These are phyloP conservation scores for Acer saccharum DNA, from an alignment of 345 rosid genomes.

Conservation along the genomic window DNA sequence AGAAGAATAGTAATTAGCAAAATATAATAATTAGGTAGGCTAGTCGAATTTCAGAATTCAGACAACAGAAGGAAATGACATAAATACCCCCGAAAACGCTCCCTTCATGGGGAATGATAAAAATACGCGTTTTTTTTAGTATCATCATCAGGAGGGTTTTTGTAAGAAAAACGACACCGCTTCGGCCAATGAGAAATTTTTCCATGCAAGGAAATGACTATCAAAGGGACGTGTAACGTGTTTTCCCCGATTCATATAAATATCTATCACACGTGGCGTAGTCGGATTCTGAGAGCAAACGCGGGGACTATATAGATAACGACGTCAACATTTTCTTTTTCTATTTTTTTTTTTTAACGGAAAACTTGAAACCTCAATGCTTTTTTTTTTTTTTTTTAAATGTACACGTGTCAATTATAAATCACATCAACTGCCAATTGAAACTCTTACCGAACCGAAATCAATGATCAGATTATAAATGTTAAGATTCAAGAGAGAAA, in stretches of 20 bases:
- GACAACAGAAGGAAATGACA: not conserved
- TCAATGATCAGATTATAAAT: not conserved
- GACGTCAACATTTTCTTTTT: not conserved
- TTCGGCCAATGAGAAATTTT: not conserved
- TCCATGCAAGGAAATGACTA: not conserved
- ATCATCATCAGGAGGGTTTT: not conserved
- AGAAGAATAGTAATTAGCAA: too few relatives aligned
- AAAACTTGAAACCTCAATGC: not conserved
- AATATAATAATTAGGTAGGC: too few relatives aligned
- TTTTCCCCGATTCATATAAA: conserved; percentile 6
- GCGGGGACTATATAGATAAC: not conserved
- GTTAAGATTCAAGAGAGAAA: not conserved
- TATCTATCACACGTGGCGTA: not conserved
- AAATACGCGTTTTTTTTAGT: not conserved
- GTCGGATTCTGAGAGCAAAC: not conserved
- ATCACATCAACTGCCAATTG: not conserved
- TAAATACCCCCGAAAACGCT: conserved; percentile 8
- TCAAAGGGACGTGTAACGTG: not conserved
- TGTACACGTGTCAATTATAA: not conserved
- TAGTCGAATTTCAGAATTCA: too few relatives aligned
- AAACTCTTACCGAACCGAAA: conserved; percentile 14
- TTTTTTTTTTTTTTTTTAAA: not conserved
- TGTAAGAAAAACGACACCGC: conserved; percentile 21
- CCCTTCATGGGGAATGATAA: not conserved
- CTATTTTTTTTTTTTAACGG: not conserved